Conservation (phyloP, 208 protist species). For the Porcisia hertigi region DNA sequence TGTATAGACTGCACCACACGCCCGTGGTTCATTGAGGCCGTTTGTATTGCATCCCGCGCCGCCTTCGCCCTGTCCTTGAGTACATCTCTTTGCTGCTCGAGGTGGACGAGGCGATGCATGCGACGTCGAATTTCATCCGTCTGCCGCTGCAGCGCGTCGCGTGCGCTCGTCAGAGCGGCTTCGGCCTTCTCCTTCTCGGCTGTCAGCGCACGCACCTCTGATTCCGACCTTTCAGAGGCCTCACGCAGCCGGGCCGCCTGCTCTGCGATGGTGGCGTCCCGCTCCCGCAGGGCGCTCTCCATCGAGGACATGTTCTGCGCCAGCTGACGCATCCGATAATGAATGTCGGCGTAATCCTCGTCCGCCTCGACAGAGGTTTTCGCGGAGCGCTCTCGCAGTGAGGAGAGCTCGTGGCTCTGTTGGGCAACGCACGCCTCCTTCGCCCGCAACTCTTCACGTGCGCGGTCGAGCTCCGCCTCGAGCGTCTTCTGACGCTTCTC, state of each 20-base stretch:
- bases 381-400: slow-evolving; percentile 21
- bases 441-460: slow-evolving; percentile 27
- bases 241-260: slow-evolving; percentile 28
- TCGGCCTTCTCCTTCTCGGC: slow-evolving; percentile 30
- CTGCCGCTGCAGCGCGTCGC: slow-evolving; percentile 48
- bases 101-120: slow-evolving; percentile 43
- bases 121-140: slow-evolving; percentile 60
- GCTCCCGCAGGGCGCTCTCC: slow-evolving; percentile 25
- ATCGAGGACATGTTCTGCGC: slow-evolving; percentile 33
- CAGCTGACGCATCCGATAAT: slow-evolving; percentile 28
- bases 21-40: slow-evolving; percentile 20
- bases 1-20: slow-evolving; percentile 13
- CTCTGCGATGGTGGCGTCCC: slow-evolving; percentile 24
- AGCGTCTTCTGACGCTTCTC: slow-evolving; percentile 28
- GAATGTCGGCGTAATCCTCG: slow-evolving; percentile 36
- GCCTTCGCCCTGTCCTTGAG: slow-evolving; percentile 13
- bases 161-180: slow-evolving; percentile 12
- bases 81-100: slow-evolving; percentile 48
- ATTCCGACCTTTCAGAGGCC: slow-evolving; percentile 1
- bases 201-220: slow-evolving; percentile 15
- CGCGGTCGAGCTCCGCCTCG: slow-evolving; percentile 28
- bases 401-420: slow-evolving; percentile 30
- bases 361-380: slow-evolving; percentile 21
- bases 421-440: slow-evolving; percentile 10
- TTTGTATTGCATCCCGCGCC: slow-evolving; percentile 12